Conservation (phyloP, 805 yeast species). For the Saturnispora sanitii region DNA sequence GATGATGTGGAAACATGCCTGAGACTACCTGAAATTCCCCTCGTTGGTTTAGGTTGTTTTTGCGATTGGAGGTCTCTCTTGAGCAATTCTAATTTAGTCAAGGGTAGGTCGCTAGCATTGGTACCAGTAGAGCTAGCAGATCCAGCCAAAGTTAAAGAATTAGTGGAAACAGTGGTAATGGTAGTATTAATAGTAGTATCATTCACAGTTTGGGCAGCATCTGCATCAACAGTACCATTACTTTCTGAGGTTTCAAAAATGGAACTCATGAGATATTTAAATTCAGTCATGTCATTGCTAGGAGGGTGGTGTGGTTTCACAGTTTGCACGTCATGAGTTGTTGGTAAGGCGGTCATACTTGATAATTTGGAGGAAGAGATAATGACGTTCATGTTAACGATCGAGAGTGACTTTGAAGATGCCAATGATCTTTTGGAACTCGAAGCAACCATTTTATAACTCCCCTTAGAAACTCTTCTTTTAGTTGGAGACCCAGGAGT, state of each 20-base stretch:
- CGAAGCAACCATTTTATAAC: constrained; percentile 36
- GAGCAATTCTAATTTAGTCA: constrained; percentile 21
- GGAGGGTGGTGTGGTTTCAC: not conserved
- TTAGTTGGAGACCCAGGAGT: too few relatives aligned
- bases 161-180: too few relatives aligned
- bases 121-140: not conserved
- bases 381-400: constrained; percentile 13
- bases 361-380: constrained; percentile 1
- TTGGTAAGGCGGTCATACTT: not conserved
- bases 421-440: constrained; percentile 42
- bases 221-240: too few relatives aligned
- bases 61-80: constrained; percentile 10
- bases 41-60: not conserved
- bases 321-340: not conserved
- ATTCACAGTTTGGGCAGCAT: not conserved
- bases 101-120: not conserved
- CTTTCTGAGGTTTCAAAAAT: constrained; percentile 17
- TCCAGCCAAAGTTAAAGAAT: too few relatives aligned
- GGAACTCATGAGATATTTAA: constrained; percentile 24
- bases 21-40: constrained; percentile 4
- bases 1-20: constrained; percentile 21
- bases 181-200: not conserved
- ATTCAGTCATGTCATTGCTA: constrained; percentile 4
- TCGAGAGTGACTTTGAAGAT: constrained; percentile 9
- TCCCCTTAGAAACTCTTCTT: too few relatives aligned